Conservation (phyloP, 371 early-diverging fungal species). For the Mortierella sp. region DNA sequence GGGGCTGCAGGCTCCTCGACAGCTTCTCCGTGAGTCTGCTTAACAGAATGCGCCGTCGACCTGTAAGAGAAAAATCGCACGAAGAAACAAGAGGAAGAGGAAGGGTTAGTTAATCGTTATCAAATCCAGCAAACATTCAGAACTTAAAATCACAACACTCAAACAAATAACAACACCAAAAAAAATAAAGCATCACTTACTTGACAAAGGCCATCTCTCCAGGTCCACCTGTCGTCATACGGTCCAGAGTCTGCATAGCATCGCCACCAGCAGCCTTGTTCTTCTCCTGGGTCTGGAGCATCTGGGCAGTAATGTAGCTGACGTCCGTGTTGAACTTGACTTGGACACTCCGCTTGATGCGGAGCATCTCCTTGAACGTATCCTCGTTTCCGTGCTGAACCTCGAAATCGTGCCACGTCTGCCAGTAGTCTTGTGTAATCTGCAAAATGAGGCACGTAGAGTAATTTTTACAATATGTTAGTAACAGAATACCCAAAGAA, state of each 20-base stretch:
- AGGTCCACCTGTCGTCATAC: constrained; percentile 52
- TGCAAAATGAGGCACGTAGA: constrained; percentile 20
- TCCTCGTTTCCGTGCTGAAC: constrained; percentile 97
- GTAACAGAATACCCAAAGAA: background rate
- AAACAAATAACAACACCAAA: background rate
- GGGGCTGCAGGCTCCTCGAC: constrained; percentile 26
- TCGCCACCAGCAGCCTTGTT: constrained; percentile 37
- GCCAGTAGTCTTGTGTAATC: constrained; percentile 86
- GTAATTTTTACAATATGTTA: background rate
- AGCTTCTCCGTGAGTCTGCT: constrained; percentile 36
- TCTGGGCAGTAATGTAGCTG: constrained; percentile 62
- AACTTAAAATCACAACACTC: background rate
- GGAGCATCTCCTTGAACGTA: constrained; percentile 97
- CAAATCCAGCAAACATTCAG: background rate
- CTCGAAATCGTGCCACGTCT: constrained; percentile 96
- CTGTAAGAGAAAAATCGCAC: constrained; percentile 1
- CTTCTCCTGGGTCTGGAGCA: constrained; percentile 56
- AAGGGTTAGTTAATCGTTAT: background rate
- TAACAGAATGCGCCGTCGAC: constrained; percentile 52
- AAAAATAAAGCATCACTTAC: constrained; percentile 17
- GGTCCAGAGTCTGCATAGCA: constrained; percentile 58
- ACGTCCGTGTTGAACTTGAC: constrained; percentile 84
- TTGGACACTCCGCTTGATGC: constrained; percentile 93
- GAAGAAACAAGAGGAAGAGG: background rate
- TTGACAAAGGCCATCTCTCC: constrained; percentile 52